A percentile compares a stretch with the other conserved stretches of the same genome.
Evolutionary conservation across 257 asterid species (phyloP).

Genomic region (Linderniella brevidens): DNA sequence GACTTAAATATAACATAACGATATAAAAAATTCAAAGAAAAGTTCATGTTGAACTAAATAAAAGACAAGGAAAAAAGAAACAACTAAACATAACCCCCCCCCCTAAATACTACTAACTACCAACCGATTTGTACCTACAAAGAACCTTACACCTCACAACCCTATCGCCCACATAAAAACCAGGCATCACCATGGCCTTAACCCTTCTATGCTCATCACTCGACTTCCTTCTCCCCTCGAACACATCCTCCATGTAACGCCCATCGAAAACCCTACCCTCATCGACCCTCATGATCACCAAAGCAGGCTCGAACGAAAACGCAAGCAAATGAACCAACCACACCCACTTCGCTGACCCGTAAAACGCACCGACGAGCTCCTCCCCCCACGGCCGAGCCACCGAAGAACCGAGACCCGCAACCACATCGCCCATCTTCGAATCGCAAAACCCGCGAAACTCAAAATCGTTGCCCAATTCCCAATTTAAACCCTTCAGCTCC

Average conservation of each 20-base stretch:
- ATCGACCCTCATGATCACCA: slow-evolving; percentile 38
- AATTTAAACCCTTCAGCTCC: slow-evolving; percentile 43
- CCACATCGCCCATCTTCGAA: slow-evolving; percentile 46
- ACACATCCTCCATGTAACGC: slow-evolving; percentile 49
- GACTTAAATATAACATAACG: no score
- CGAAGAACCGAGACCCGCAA: slow-evolving; percentile 35
- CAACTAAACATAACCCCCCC: neutral
- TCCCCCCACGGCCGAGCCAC: slow-evolving; percentile 49
- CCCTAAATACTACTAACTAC: neutral
- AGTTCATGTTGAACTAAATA: no score
- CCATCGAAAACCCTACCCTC: slow-evolving; percentile 35
- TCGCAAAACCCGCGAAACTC: slow-evolving; percentile 58
- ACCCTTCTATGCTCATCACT: neutral
- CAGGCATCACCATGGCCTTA: neutral
- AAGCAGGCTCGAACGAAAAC: slow-evolving; percentile 38
- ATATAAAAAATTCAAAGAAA: no score
- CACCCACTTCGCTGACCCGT: slow-evolving; percentile 53
- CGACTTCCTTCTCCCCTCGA: slow-evolving; percentile 20
- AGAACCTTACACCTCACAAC: slow-evolving; percentile 6
- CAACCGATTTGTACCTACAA: neutral
- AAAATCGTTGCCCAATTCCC: slow-evolving; percentile 64
- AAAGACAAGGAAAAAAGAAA: neutral
- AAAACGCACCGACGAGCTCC: slow-evolving; percentile 57
- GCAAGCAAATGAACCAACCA: slow-evolving; percentile 74
- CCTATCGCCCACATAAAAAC: slow-evolving; percentile 1